Percentiles rank a stretch among this genome's conserved stretches.
phyloP scores from a whole-genome alignment of 2,329 filamentous ascomycete species.

The Biscogniauxia sp. region DNA sequence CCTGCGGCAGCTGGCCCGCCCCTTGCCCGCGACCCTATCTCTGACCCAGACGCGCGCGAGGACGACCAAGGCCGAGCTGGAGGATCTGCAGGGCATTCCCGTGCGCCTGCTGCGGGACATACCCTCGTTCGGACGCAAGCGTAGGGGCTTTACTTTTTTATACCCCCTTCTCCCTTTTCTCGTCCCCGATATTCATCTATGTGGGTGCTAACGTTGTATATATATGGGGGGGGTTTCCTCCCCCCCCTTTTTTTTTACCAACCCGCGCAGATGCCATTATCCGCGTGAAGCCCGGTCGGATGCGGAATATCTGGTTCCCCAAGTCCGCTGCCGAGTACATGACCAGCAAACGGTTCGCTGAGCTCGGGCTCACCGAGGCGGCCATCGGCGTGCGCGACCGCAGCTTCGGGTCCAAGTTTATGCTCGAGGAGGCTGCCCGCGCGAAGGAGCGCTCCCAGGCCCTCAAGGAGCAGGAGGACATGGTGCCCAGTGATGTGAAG shows the following conservation, averaged over 20 bases:
- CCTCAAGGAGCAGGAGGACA: neutral
- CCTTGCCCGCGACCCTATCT: slow-evolving; percentile 18
- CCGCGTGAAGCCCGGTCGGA: slow-evolving; percentile 34
- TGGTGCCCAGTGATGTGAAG: slow-evolving; percentile 1
- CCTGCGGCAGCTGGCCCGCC: slow-evolving; percentile 28
- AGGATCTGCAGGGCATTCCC: slow-evolving; percentile 40
- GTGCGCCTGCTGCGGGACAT: slow-evolving; percentile 44
- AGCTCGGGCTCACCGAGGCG: slow-evolving; percentile 31
- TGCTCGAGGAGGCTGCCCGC: slow-evolving; percentile 14
- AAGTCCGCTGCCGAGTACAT: slow-evolving; percentile 34
- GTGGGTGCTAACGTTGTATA: neutral
- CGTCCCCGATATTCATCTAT: neutral
- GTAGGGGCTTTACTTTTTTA: slow-evolving; percentile 29
- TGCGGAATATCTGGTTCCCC: slow-evolving; percentile 36
- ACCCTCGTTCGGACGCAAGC: slow-evolving; percentile 38
- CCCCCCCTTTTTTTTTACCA: neutral
- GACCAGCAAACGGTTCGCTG: slow-evolving; percentile 31
- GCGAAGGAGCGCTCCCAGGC: slow-evolving; percentile 1
- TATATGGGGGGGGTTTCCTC: too few relatives aligned
- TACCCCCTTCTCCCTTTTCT: neutral
- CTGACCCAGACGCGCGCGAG: slow-evolving; percentile 36
- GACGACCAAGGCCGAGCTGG: slow-evolving; percentile 35
- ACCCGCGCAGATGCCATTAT: slow-evolving; percentile 33
- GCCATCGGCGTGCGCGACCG: slow-evolving; percentile 35
- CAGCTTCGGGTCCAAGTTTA: slow-evolving; percentile 26